Evolutionary conservation across 192 early-diverging fungal genomes (phyloP).

Genomic region (Podila epigama): DNA sequence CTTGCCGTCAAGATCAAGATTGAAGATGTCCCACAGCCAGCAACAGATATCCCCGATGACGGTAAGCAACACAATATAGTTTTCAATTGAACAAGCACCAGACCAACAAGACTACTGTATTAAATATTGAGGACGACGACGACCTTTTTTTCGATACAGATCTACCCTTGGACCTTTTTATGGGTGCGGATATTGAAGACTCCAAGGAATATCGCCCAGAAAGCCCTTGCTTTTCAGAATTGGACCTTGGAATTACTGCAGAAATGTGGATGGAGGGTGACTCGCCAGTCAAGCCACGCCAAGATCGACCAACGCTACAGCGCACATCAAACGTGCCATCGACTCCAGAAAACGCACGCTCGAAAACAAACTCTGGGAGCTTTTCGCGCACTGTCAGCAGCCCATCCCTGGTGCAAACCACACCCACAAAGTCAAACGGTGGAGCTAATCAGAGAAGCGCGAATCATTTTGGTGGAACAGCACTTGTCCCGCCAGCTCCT

Average conservation of each 20-base stretch:
- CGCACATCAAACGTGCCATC: not conserved
- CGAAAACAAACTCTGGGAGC: slow-evolving; percentile 5
- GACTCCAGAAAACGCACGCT: not conserved
- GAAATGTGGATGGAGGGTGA: slow-evolving; percentile 25
- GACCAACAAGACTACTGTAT: not conserved
- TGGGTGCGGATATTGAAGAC: slow-evolving; percentile 32
- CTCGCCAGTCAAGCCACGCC: slow-evolving; percentile 16
- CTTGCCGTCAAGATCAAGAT: slow-evolving; percentile 2
- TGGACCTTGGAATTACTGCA: slow-evolving; percentile 14
- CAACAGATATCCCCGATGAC: too few relatives aligned
- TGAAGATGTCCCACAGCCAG: too few relatives aligned
- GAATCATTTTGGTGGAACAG: not conserved
- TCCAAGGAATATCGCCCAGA: slow-evolving; percentile 19
- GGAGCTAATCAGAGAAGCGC: too few relatives aligned
- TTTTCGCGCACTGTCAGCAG: slow-evolving; percentile 19
- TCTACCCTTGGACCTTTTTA: slow-evolving; percentile 12
- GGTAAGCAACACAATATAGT: not conserved
- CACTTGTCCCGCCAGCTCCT: not conserved
- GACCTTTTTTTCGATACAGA: slow-evolving; percentile 1
- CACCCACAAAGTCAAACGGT: slow-evolving; percentile 8
- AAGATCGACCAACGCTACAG: not conserved
- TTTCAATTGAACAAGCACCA: not conserved
- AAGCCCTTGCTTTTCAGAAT: slow-evolving; percentile 37
- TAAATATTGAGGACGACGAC: not conserved
- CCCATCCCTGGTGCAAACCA: slow-evolving; percentile 27